These are phyloP conservation scores for Parasitella parasitica DNA, from an alignment of 371 early-diverging fungal genomes.

Conservation along the genomic window DNA sequence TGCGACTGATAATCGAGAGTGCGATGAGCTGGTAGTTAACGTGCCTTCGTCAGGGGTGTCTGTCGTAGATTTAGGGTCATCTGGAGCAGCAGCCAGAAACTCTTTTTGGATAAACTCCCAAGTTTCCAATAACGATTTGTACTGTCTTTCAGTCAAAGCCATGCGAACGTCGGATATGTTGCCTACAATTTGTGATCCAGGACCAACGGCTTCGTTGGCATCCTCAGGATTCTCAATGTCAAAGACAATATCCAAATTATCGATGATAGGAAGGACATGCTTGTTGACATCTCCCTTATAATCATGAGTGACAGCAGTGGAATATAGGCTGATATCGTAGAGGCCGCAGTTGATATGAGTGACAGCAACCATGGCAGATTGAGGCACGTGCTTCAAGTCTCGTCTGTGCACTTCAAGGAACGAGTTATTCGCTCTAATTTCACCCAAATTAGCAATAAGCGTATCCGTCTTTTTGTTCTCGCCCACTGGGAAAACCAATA, in stretches of 20 bases:
- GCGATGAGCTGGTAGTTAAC: background rate
- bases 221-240: conserved; percentile 50
- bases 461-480: conserved; percentile 40
- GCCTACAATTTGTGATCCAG: conserved; percentile 62
- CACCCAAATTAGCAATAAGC: conserved; percentile 85
- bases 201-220: conserved; percentile 29
- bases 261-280: conserved; percentile 72
- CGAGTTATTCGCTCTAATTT: conserved; percentile 78
- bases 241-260: conserved; percentile 78
- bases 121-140: conserved; percentile 68
- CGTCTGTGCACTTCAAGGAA: conserved; percentile 48
- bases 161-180: conserved; percentile 76
- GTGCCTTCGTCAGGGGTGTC: background rate
- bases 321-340: conserved; percentile 68
- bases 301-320: conserved; percentile 44
- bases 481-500: conserved; percentile 83
- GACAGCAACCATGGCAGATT: conserved; percentile 37
- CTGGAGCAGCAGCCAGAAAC: conserved; percentile 41
- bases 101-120: conserved; percentile 58
- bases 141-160: conserved; percentile 80
- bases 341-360: conserved; percentile 68
- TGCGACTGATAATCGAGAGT: background rate
- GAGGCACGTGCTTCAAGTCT: conserved; percentile 5
- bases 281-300: background rate
- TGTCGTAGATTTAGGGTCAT: background rate